Evolutionary conservation across 805 yeast species (phyloP).

Genomic region (Candida nanaspora): DNA sequence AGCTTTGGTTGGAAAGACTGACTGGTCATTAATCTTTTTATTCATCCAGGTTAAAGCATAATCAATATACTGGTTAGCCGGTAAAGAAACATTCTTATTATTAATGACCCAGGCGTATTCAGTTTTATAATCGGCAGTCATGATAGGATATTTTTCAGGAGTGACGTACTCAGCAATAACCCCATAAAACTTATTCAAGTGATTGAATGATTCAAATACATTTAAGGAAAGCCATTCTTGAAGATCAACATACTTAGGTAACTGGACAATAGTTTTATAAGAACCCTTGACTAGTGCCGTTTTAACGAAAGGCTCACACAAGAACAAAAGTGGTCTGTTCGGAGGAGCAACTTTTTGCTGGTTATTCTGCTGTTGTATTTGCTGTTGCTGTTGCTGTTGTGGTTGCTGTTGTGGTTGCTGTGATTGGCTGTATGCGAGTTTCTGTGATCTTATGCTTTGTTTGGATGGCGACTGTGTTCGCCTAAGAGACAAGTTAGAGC

Average conservation of each 20-base stretch:
- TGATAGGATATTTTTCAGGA: slow-evolving; percentile 81
- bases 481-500: slow-evolving; percentile 40
- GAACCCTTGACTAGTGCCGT: slow-evolving; percentile 96
- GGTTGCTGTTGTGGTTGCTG: slow-evolving; percentile 15
- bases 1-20: slow-evolving; percentile 83
- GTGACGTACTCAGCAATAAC: slow-evolving; percentile 88
- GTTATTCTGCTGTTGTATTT: slow-evolving; percentile 1
- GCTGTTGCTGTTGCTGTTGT: slow-evolving; percentile 6
- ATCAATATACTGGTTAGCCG: slow-evolving; percentile 91
- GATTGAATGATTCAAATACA: slow-evolving; percentile 81
- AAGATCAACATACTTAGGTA: slow-evolving; percentile 89
- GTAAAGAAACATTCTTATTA: slow-evolving; percentile 76
- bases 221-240: slow-evolving; percentile 96
- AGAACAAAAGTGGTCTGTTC: slow-evolving; percentile 52
- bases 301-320: slow-evolving; percentile 89
- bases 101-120: slow-evolving; percentile 80
- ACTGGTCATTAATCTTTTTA: slow-evolving; percentile 80
- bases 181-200: slow-evolving; percentile 81
- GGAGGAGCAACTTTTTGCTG: slow-evolving; percentile 11
- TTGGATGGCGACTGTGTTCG: slow-evolving; percentile 39
- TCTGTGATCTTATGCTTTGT: slow-evolving; percentile 31
- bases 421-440: slow-evolving; percentile 5
- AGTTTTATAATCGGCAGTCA: slow-evolving; percentile 92
- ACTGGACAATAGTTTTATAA: slow-evolving; percentile 88
- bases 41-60: slow-evolving; percentile 87